Conservation (phyloP, 75 land plant species). For the Sequoiadendron giganteum region DNA sequence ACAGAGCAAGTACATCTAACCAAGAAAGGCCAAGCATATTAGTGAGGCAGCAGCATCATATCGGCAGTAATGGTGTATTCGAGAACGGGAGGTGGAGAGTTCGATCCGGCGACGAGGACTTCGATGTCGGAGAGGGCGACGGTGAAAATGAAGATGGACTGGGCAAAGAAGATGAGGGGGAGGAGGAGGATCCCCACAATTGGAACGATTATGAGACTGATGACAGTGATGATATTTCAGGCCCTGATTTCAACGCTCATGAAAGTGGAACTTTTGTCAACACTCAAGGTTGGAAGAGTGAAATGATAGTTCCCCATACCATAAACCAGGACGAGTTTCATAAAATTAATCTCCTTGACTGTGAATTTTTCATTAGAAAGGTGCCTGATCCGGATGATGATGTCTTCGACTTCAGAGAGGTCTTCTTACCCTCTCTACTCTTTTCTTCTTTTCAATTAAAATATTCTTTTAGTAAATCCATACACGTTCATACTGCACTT, state of each 20-base stretch:
- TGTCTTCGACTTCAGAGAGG: slow-evolving; percentile 96
- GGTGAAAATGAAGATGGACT: slow-evolving; percentile 55
- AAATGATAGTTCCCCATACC: slow-evolving; percentile 79
- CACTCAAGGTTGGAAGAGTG: slow-evolving; percentile 80
- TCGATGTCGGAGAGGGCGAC: slow-evolving; percentile 50
- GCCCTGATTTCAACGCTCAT: slow-evolving; percentile 30
- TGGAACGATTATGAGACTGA: slow-evolving; percentile 74
- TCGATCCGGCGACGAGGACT: slow-evolving; percentile 36
- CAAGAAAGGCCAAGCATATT: background rate
- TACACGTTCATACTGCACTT: background rate
- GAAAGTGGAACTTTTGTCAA: slow-evolving; percentile 74
- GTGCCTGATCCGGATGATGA: slow-evolving; percentile 87
- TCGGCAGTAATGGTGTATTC: background rate
- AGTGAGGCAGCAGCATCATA: background rate
- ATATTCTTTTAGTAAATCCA: background rate
- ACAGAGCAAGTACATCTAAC: too few species aligned
- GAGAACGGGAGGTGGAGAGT: slow-evolving; percentile 9
- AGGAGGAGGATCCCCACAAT: slow-evolving; percentile 52
- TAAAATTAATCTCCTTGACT: slow-evolving; percentile 79
- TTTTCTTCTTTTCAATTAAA: too few species aligned
- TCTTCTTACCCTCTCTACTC: slow-evolving; percentile 20
- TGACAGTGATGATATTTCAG: slow-evolving; percentile 44
- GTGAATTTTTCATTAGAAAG: slow-evolving; percentile 97
- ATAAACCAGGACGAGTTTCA: slow-evolving; percentile 98
- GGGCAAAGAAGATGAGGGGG: slow-evolving; percentile 69